A percentile compares a stretch with the other conserved stretches of the same genome.
These are phyloP conservation scores for Pythium biforme DNA, from an alignment of 352 stramenopile species.

Conservation along the genomic window DNA sequence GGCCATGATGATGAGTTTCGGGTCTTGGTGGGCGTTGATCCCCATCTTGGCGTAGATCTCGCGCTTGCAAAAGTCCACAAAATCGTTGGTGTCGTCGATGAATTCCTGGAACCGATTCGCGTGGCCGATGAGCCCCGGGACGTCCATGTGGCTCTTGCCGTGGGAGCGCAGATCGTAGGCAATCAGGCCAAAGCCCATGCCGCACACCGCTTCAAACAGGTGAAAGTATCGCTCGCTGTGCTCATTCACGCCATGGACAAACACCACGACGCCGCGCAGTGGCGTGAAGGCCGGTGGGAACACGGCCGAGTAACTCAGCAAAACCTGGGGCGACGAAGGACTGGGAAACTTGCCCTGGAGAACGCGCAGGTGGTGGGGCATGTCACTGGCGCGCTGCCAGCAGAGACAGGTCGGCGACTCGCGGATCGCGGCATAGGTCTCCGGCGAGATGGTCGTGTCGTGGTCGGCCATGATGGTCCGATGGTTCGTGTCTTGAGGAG, in stretches of 20 bases:
- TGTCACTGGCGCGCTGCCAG: constrained; percentile 12
- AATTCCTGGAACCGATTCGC: constrained; percentile 13
- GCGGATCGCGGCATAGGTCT: background rate
- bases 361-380: constrained; percentile 1
- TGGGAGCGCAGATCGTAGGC: constrained; percentile 26
- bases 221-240: constrained; percentile 26
- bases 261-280: constrained; percentile 14
- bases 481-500: too few species aligned
- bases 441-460: background rate
- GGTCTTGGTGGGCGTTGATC: background rate
- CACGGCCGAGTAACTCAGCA: constrained; percentile 11
- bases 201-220: constrained; percentile 18
- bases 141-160: constrained; percentile 21
- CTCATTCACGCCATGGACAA: constrained; percentile 25
- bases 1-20: constrained; percentile 16
- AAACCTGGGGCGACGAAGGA: background rate
- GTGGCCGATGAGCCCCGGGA: constrained; percentile 8
- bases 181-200: constrained; percentile 10
- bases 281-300: constrained; percentile 6
- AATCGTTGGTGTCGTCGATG: constrained; percentile 28
- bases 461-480: background rate
- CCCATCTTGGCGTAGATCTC: constrained; percentile 18
- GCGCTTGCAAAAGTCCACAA: constrained; percentile 17
- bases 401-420: constrained; percentile 2
- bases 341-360: background rate